Percentiles rank a stretch among this genome's conserved stretches.
Evolutionary conservation across 2,329 filamentous ascomycete species (phyloP).

Genomic region (Pseudohalonectria lignicola): DNA sequence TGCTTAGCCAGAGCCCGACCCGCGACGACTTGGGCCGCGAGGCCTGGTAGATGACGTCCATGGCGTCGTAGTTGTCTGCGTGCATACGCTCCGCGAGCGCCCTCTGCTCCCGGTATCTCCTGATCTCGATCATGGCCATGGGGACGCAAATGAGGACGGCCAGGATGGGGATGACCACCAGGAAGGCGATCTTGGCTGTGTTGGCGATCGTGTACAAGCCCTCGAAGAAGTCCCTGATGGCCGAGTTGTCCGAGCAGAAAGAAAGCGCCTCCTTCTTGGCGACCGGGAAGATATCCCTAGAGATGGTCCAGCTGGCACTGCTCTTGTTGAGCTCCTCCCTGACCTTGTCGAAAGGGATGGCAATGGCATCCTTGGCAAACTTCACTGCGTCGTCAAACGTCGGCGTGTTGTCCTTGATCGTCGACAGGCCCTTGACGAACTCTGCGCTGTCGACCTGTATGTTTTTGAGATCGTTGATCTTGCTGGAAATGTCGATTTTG

Average conservation of each 20-base stretch:
- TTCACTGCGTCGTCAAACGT: conserved; percentile 78
- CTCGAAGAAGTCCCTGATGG: conserved; percentile 75
- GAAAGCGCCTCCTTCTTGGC: conserved; percentile 71
- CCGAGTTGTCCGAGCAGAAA: conserved; percentile 81
- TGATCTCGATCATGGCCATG: conserved; percentile 73
- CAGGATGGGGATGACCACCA: conserved; percentile 60
- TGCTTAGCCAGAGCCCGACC: conserved; percentile 31
- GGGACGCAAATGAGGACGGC: conserved; percentile 65
- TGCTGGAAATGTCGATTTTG: conserved; percentile 50
- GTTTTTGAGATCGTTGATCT: conserved; percentile 55
- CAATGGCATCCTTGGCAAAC: conserved; percentile 62
- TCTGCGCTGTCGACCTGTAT: conserved; percentile 57
- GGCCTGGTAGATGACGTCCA: conserved; percentile 83
- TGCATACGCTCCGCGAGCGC: conserved; percentile 49
- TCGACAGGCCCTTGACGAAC: conserved; percentile 57
- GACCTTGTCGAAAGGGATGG: conserved; percentile 71
- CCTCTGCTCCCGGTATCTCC: conserved; percentile 63
- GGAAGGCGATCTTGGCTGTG: conserved; percentile 62
- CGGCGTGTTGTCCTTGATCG: conserved; percentile 70
- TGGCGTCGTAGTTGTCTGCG: conserved; percentile 47
- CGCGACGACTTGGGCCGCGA: conserved; percentile 64
- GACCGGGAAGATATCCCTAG: conserved; percentile 68
- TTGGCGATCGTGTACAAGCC: conserved; percentile 55
- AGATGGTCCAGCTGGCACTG: conserved; percentile 65
- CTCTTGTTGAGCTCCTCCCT: conserved; percentile 60